Base-by-base conservation (phyloP, 352 stramenopile species). In the Globisporangium paroecandrum region DNA sequence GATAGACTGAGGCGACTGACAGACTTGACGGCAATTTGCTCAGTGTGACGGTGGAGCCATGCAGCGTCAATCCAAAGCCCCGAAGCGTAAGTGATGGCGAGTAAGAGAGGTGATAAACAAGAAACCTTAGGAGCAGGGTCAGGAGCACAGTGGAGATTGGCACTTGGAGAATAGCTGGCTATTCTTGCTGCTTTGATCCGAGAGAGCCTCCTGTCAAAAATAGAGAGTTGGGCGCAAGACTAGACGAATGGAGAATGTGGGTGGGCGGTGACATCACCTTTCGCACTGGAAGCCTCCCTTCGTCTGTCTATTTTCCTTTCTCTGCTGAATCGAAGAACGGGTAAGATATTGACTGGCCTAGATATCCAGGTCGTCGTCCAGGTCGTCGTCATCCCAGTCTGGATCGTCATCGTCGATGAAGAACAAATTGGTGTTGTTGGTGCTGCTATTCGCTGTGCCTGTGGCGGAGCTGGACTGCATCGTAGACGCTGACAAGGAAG, bases 331-430 rank as follows among this genome's bases (percentile, higher is more conserved):
- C 0, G 15, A n/a, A 15, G 5, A 25, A 15, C 1, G 15, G 25
- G 6, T 22, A n/a, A 18, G 29, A 32, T 32, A 32, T 7, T 24
- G 43, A n/a, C 13, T 6, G 6, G 12, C 8, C 38, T 75, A 85
- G 58, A 85, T 78, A 54, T 85, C 79, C 51, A 87, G 72, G 49
- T 87, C 77, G 22, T 87, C 79, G 62, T 87, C 79, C n/a, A 83
- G 47, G 62, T 87, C 79, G 55, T 85, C 77, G 22, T 87, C 79
- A 58, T 85, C 79, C 80, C 79, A 94, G 73, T 94, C 85, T 15
- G 82, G 85, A 64, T 92, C 85, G 58, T 92, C 85, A 51, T 91
- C 79, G 36, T 94, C 85, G 62, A 94, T 94, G 64, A 89, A 91
- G 43, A 94, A 84, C 43, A 91, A 56, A 10, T 74, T 74, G 47